Conservation (phyloP, 768 basidiomycete species). For the Boletus edulis region DNA sequence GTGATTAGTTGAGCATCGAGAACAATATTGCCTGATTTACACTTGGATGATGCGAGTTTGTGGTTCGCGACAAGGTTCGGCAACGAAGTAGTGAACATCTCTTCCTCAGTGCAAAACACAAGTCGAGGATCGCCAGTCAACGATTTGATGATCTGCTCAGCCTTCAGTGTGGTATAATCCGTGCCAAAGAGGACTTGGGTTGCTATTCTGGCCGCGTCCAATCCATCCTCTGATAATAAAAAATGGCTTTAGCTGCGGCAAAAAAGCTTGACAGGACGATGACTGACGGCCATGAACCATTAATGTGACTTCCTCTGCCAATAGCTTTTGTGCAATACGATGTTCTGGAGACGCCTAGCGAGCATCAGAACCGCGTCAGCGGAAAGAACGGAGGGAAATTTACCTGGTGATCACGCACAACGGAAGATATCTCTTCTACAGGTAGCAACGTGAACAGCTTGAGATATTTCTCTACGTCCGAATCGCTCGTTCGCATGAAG, state of each 20-base stretch:
- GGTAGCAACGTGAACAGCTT: slow-evolving; percentile 81
- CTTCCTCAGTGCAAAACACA: slow-evolving; percentile 44
- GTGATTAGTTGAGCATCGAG: slow-evolving; percentile 6
- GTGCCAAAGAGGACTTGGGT: slow-evolving; percentile 46
- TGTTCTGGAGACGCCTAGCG: slow-evolving; percentile 31
- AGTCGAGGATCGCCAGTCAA: slow-evolving; percentile 68
- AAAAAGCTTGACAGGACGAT: background rate
- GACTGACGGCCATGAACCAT: slow-evolving; percentile 57
- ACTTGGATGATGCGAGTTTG: slow-evolving; percentile 59
- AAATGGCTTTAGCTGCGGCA: background rate
- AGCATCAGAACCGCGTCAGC: background rate
- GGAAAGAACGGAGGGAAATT: slow-evolving; percentile 1
- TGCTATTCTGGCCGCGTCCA: slow-evolving; percentile 41
- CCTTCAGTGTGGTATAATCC: slow-evolving; percentile 41
- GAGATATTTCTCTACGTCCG: slow-evolving; percentile 76
- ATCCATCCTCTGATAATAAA: slow-evolving; percentile 33
- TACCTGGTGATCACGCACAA: slow-evolving; percentile 62
- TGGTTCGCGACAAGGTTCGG: slow-evolving; percentile 59
- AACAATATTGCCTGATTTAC: slow-evolving; percentile 39
- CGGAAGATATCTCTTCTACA: slow-evolving; percentile 49
- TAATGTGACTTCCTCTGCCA: slow-evolving; percentile 59
- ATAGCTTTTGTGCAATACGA: slow-evolving; percentile 47
- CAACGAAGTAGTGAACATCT: slow-evolving; percentile 54
- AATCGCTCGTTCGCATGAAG: slow-evolving; percentile 80
- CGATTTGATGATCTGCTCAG: slow-evolving; percentile 56